These are phyloP conservation scores for Mortierella sp. DNA, from an alignment of 371 early-diverging fungal species.

Conservation along the genomic window DNA sequence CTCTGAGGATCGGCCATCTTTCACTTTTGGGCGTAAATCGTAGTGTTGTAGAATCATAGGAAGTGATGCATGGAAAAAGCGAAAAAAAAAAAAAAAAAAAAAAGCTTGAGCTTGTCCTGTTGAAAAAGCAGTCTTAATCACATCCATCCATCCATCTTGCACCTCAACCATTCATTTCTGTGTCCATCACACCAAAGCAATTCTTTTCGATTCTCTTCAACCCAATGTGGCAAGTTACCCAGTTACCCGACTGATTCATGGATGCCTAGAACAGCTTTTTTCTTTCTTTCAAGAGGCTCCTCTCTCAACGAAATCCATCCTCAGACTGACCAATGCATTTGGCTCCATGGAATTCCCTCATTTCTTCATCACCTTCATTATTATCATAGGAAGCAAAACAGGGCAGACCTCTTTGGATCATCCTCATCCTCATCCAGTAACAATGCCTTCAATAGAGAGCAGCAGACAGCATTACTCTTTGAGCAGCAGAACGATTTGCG, in stretches of 20 bases:
- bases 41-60: no score
- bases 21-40: no score
- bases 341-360: neutral
- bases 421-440: slow-evolving; percentile 26
- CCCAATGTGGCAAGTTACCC: slow-evolving; percentile 18
- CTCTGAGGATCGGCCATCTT: no score
- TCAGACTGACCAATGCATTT: no score
- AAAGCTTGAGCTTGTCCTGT: no score
- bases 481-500: slow-evolving; percentile 52
- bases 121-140: no score
- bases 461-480: slow-evolving; percentile 47
- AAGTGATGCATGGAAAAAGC: no score
- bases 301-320: no score
- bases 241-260: neutral
- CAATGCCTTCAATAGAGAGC: slow-evolving; percentile 32
- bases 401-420: slow-evolving; percentile 47
- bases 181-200: no score
- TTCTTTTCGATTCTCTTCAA: neutral
- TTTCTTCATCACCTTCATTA: neutral
- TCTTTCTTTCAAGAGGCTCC: neutral
- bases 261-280: neutral
- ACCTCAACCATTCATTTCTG: no score
- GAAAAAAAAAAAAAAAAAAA: no score
- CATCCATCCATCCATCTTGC: no score
- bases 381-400: neutral